These are phyloP conservation scores for Paraphoma chrysanthemicola DNA, from an alignment of 2,329 filamentous ascomycete genomes.

Conservation along the genomic window DNA sequence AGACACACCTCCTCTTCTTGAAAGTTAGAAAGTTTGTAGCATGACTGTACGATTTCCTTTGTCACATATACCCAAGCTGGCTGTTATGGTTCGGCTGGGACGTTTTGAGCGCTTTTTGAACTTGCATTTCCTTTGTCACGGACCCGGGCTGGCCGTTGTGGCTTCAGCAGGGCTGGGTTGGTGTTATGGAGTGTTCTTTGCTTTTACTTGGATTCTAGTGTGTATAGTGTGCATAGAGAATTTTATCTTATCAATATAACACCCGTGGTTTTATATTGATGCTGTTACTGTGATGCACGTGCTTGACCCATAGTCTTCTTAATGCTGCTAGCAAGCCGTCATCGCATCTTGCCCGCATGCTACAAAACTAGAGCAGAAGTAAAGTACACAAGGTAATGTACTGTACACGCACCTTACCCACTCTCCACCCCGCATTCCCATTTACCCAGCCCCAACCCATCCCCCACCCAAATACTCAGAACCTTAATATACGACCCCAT, in stretches of 20 bases:
- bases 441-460: not conserved
- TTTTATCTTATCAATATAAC: not conserved
- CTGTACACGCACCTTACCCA: not conserved
- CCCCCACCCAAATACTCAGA: too few relatives aligned
- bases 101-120: conserved; percentile 3
- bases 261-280: too few relatives aligned
- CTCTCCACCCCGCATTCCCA: not conserved
- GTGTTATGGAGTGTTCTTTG: conserved; percentile 6
- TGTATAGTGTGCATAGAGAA: not conserved
- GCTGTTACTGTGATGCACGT: too few relatives aligned
- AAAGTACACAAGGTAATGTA: too few relatives aligned
- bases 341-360: too few relatives aligned
- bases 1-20: not conserved
- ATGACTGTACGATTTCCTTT: conserved; percentile 44
- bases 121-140: conserved; percentile 8
- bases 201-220: not conserved
- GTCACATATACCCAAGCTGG: conserved; percentile 22
- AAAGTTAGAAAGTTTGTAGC: conserved; percentile 25
- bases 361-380: too few relatives aligned
- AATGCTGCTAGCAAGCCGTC: too few relatives aligned
- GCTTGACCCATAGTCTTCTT: not conserved
- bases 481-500: too few relatives aligned
- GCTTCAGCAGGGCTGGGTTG: conserved; percentile 4
- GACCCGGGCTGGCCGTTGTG: conserved; percentile 14
- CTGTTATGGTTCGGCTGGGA: conserved; percentile 5